phyloP scores from a whole-genome alignment of 2,329 filamentous ascomycete genomes.

The Aplosporella prunicola region DNA sequence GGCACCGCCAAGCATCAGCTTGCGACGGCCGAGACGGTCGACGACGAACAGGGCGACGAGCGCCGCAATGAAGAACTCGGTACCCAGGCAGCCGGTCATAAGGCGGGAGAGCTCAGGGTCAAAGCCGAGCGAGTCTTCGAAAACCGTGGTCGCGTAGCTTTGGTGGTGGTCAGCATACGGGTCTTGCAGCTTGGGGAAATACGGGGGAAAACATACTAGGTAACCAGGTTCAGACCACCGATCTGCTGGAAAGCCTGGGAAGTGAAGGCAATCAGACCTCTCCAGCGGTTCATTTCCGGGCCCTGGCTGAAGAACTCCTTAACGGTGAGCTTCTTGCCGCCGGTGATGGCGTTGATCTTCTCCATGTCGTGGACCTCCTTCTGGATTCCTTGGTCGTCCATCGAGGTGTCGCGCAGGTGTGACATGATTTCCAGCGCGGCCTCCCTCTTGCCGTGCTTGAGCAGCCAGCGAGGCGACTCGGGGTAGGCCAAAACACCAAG shows the following conservation, averaged over 20 bases:
- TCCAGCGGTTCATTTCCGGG: conserved; percentile 54
- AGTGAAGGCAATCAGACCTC: conserved; percentile 50
- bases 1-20: conserved; percentile 25
- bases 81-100: conserved; percentile 15
- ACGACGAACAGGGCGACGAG: conserved; percentile 21
- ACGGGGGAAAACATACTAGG: conserved; percentile 1
- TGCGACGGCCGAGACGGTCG: conserved; percentile 22
- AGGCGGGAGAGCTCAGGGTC: conserved; percentile 22
- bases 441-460: conserved; percentile 30
- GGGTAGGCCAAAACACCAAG: conserved; percentile 30
- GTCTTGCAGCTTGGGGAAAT: neutral
- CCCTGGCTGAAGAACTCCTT: conserved; percentile 49
- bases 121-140: conserved; percentile 8
- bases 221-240: conserved; percentile 36
- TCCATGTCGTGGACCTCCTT: conserved; percentile 51
- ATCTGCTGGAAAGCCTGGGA: conserved; percentile 56
- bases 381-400: conserved; percentile 46
- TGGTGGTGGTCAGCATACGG: neutral
- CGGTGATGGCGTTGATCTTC: conserved; percentile 39
- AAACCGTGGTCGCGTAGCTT: conserved; percentile 10
- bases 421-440: conserved; percentile 42
- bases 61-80: conserved; percentile 22
- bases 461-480: conserved; percentile 24
- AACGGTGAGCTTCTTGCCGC: conserved; percentile 30
- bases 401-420: conserved; percentile 35